Conservation (phyloP, 306 rosid genomes). For the Trifolium repens region DNA sequence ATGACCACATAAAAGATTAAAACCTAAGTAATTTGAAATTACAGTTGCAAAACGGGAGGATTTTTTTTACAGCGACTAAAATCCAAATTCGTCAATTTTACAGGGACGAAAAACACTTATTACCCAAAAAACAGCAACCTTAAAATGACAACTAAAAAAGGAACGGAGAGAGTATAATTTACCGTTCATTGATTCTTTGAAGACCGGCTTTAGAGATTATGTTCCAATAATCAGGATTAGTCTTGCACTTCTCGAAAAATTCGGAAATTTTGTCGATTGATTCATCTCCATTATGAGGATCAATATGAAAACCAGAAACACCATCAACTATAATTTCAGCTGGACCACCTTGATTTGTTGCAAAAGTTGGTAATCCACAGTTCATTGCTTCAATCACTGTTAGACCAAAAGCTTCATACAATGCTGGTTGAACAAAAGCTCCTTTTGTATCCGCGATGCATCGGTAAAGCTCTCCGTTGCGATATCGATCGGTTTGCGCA, state of each 20-base stretch:
- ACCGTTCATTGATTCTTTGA: conserved; percentile 82
- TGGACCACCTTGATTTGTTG: conserved; percentile 95
- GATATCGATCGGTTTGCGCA: conserved; percentile 81
- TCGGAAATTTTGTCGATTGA: conserved; percentile 79
- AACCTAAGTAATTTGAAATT: no score
- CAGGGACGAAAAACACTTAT: no score
- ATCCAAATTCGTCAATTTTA: no score
- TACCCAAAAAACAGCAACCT: neutral
- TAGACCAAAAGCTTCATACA: conserved; percentile 91
- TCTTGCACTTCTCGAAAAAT: conserved; percentile 83
- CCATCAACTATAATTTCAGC: conserved; percentile 89
- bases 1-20: no score
- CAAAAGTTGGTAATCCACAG: conserved; percentile 93
- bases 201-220: conserved; percentile 67
- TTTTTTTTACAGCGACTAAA: no score
- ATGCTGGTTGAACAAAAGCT: conserved; percentile 95
- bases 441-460: conserved; percentile 83
- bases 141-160: neutral
- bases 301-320: conserved; percentile 79
- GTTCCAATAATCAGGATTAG: conserved; percentile 66
- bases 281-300: conserved; percentile 77
- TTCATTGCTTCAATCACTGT: conserved; percentile 97
- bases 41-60: no score
- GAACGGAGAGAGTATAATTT: neutral
- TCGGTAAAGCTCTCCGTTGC: conserved; percentile 85